A percentile compares a stretch with the other conserved stretches of the same genome.
phyloP scores from a whole-genome alignment of 176 grass and related monocot species.

The Oryza glaberrima region DNA sequence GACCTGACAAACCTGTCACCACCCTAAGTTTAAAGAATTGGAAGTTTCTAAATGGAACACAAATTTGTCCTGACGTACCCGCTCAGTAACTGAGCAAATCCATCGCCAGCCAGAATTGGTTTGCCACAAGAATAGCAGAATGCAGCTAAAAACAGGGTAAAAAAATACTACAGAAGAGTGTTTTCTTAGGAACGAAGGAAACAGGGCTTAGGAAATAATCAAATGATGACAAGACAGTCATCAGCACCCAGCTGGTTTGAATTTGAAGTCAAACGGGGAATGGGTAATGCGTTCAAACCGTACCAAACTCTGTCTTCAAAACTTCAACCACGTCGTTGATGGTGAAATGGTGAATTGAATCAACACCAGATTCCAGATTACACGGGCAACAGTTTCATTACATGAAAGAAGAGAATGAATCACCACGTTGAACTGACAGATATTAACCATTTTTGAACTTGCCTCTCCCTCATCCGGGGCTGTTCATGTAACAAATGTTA shows the following conservation, averaged over 20 bases:
- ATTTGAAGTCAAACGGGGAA: background rate
- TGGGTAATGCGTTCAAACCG: background rate
- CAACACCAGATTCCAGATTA: background rate
- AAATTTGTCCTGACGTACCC: background rate
- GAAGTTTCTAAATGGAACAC: conserved; percentile 1
- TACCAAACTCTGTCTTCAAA: background rate
- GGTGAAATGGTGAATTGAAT: background rate
- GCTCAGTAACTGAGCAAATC: background rate
- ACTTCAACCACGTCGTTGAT: background rate
- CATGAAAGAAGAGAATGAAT: background rate
- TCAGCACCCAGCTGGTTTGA: background rate
- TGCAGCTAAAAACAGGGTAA: background rate
- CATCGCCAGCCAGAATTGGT: background rate
- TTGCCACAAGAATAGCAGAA: background rate
- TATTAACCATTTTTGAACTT: background rate
- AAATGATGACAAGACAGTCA: background rate
- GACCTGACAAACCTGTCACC: background rate
- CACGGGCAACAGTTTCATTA: background rate
- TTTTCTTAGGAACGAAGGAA: conserved; percentile 12
- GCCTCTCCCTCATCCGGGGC: background rate
- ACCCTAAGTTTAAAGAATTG: background rate
- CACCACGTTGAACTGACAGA: background rate
- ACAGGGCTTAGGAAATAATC: background rate
- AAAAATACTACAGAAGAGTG: background rate
- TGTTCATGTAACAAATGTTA: conserved; percentile 44